These are phyloP conservation scores for Sporothrix pseudoabietina DNA, from an alignment of 2,329 filamentous ascomycete species.

Conservation along the genomic window DNA sequence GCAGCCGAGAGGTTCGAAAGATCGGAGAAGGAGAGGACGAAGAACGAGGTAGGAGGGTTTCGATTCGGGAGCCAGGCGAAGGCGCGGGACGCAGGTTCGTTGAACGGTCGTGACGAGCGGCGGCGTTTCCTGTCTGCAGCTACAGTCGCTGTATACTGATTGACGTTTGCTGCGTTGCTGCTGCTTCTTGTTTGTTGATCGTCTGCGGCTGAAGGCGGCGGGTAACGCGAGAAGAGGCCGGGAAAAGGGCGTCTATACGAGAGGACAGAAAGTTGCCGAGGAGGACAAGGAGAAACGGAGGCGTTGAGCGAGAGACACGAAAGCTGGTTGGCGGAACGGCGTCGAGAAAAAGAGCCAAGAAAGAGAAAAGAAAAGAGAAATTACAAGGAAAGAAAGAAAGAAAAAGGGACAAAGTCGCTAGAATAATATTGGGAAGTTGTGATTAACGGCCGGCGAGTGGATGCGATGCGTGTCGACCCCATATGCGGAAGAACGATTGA, in stretches of 20 bases:
- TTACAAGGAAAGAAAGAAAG: background rate
- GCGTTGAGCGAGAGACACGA: slow-evolving; percentile 1
- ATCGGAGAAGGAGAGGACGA: background rate
- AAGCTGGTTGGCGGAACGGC: background rate
- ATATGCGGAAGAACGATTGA: slow-evolving; percentile 17
- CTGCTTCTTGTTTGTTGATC: slow-evolving; percentile 17
- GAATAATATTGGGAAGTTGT: background rate
- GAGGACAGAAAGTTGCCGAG: slow-evolving; percentile 2
- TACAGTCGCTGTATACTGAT: slow-evolving; percentile 2
- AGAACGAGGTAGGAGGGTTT: background rate
- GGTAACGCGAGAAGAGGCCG: slow-evolving; percentile 12
- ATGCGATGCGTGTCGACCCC: slow-evolving; percentile 2
- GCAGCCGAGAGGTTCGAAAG: background rate
- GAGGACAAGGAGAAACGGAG: slow-evolving; percentile 12
- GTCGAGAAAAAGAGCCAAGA: background rate
- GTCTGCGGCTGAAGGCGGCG: slow-evolving; percentile 18
- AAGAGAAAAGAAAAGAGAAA: background rate
- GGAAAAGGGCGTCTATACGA: slow-evolving; percentile 10
- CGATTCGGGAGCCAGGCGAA: background rate
- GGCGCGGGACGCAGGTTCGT: slow-evolving; percentile 1
- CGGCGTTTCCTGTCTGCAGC: slow-evolving; percentile 8
- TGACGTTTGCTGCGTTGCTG: background rate
- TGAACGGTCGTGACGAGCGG: slow-evolving; percentile 10
- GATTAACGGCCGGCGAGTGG: slow-evolving; percentile 4
- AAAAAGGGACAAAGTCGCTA: background rate